Percentiles rank a stretch among this genome's conserved stretches.
These are phyloP conservation scores for Cutaneotrichosporon sp. DNA, from an alignment of 1,284 basidiomycete genomes.

Conservation along the genomic window DNA sequence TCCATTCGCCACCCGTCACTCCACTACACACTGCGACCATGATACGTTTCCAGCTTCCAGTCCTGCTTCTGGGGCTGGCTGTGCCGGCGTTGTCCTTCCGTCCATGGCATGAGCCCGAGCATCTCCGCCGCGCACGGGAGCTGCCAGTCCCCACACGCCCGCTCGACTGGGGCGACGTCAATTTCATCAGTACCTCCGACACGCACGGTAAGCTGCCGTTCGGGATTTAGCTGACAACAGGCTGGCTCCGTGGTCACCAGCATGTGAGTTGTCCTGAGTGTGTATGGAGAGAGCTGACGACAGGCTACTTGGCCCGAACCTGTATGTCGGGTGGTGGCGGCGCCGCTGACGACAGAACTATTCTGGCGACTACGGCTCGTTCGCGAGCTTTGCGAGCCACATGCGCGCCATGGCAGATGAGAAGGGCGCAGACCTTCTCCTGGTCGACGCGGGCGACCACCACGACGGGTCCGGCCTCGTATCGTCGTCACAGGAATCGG, in stretches of 20 bases:
- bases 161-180: constrained; percentile 46
- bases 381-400: constrained; percentile 70
- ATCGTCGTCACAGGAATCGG: constrained; percentile 50
- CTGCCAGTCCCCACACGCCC: constrained; percentile 36
- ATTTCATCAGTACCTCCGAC: constrained; percentile 46
- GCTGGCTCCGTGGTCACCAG: constrained; percentile 47
- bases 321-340: constrained; percentile 21
- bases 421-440: constrained; percentile 41
- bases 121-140: background rate
- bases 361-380: constrained; percentile 68
- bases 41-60: background rate
- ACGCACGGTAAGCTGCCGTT: constrained; percentile 37
- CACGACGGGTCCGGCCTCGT: constrained; percentile 61
- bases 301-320: constrained; percentile 49
- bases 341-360: constrained; percentile 36
- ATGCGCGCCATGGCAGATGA: constrained; percentile 65
- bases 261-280: constrained; percentile 32
- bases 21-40: background rate
- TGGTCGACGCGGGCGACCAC: constrained; percentile 53
- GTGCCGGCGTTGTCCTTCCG: background rate
- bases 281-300: constrained; percentile 19
- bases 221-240: constrained; percentile 16
- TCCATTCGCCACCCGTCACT: background rate
- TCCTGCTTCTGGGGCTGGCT: background rate
- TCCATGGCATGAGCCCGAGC: background rate